Evolutionary conservation across 2,329 filamentous ascomycete species (phyloP), one percentile per base, ranked within the genome.

Genomic region (Fusarium sp.): DNA sequence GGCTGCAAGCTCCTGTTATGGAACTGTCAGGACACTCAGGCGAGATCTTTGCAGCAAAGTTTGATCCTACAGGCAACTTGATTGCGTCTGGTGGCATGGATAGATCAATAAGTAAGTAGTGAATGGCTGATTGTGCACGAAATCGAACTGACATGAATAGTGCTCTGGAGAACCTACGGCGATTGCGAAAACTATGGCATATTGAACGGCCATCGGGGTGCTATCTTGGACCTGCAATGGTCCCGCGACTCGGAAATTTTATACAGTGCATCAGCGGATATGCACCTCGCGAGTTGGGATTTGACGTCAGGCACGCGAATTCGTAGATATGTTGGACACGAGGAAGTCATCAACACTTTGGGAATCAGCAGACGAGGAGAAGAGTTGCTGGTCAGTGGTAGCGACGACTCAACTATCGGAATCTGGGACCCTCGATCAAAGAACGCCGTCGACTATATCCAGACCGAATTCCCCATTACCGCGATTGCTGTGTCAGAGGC

Each of bases 61-160:
- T 99, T 78, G 94, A 98, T 78, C 92, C 93, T 5, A 92, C 92
- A 4, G 95, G 94, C 45, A 91, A 94, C 69, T 86, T 94, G 70
- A 96, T 98, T 74, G 96, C 96, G 44, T 98, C 96, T 3, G 95
- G 94, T 11, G 96, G 94, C 15, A 97, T 98, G 93, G 96, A 99
- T 78, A 88, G 94, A 75, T 93, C 90, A 62, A 96, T 99, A 74
- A 85, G 93, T 97, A 83, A 62, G 91, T 16, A 16, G 83, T 25
- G 8, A 49, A 15, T 5, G 2, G 45, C 41, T 8, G 20, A 3
- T 9, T 7, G 15, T 22, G 13, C 27, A 15, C 8, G 29, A 30
- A 2, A 29, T 9, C 8, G n/a, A 25, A 51, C 75, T 77, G 49
- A 77, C 48, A 25, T 40, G 10, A 12, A 8, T 65, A 97, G 93